These are phyloP conservation scores for Paspalum notatum DNA, from an alignment of 176 grass and related monocot genomes.

Conservation along the genomic window DNA sequence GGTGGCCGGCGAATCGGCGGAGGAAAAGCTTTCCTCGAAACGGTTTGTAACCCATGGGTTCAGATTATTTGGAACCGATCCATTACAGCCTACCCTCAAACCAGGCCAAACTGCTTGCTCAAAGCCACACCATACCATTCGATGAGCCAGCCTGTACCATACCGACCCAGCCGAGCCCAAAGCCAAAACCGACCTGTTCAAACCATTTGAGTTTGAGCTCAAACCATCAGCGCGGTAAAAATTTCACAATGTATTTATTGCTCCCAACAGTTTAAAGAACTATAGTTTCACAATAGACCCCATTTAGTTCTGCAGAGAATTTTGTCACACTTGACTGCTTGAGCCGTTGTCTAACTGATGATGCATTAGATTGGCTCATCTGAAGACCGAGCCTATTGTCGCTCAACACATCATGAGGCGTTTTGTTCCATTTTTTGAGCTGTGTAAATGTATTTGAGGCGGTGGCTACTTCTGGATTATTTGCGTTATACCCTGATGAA, in stretches of 20 bases:
- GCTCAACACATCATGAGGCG: background rate
- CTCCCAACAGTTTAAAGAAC: slow-evolving; percentile 31
- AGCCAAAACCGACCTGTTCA: too few relatives aligned
- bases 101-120: too few relatives aligned
- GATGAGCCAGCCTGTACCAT: too few relatives aligned
- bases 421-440: background rate
- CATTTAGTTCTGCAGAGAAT: slow-evolving; percentile 20
- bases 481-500: background rate
- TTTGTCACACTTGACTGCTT: slow-evolving; percentile 41
- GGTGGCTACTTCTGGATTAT: background rate
- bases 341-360: slow-evolving; percentile 12
- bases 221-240: slow-evolving; percentile 29
- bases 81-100: too few relatives aligned
- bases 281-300: slow-evolving; percentile 39
- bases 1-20: too few relatives aligned
- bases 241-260: background rate
- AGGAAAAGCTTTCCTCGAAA: too few relatives aligned
- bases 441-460: background rate
- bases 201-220: slow-evolving; percentile 21
- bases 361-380: slow-evolving; percentile 11
- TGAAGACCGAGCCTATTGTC: background rate
- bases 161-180: too few relatives aligned
- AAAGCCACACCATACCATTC: too few relatives aligned
- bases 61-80: too few relatives aligned
- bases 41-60: too few relatives aligned